Conservation (phyloP, 2,329 filamentous ascomycete species). For the Aspergillus carbonarius region DNA sequence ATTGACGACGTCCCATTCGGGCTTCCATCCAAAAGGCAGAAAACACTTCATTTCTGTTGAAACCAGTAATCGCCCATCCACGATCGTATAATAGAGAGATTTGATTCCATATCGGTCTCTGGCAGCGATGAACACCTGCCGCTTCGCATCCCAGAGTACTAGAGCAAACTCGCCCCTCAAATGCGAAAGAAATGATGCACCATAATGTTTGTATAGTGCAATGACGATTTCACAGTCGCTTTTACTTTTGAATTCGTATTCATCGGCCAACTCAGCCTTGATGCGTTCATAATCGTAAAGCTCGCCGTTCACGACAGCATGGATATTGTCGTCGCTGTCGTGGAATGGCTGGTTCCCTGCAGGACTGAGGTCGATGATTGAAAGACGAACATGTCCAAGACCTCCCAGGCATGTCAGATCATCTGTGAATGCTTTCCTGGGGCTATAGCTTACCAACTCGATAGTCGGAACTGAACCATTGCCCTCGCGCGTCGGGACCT, state of each 20-base stretch:
- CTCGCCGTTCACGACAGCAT: constrained; percentile 61
- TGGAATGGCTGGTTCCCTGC: constrained; percentile 51
- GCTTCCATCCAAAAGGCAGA: constrained; percentile 51
- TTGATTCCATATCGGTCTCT: constrained; percentile 60
- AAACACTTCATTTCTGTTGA: constrained; percentile 58
- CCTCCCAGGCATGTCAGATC: constrained; percentile 24
- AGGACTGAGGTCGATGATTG: constrained; percentile 54
- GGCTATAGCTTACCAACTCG: constrained; percentile 36
- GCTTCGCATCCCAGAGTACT: constrained; percentile 51
- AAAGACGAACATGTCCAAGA: constrained; percentile 53
- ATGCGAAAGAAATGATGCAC: constrained; percentile 46
- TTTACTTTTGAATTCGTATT: constrained; percentile 48
- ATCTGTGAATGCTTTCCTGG: not conserved
- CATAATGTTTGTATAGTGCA: constrained; percentile 53
- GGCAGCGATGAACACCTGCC: constrained; percentile 47
- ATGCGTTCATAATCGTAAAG: constrained; percentile 56
- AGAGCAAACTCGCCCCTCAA: constrained; percentile 58
- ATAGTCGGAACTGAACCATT: constrained; percentile 48
- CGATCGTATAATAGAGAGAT: constrained; percentile 54
- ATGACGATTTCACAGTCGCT: constrained; percentile 56
- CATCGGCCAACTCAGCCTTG: constrained; percentile 36
- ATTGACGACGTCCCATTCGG: constrained; percentile 54
- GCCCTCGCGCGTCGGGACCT: constrained; percentile 48
- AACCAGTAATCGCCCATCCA: constrained; percentile 45
- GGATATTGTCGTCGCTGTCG: constrained; percentile 41